A percentile compares a stretch with the other conserved stretches of the same genome.
Conservation (phyloP, 2,329 filamentous ascomycete genomes). For the Cordyceps fumosorosea region DNA sequence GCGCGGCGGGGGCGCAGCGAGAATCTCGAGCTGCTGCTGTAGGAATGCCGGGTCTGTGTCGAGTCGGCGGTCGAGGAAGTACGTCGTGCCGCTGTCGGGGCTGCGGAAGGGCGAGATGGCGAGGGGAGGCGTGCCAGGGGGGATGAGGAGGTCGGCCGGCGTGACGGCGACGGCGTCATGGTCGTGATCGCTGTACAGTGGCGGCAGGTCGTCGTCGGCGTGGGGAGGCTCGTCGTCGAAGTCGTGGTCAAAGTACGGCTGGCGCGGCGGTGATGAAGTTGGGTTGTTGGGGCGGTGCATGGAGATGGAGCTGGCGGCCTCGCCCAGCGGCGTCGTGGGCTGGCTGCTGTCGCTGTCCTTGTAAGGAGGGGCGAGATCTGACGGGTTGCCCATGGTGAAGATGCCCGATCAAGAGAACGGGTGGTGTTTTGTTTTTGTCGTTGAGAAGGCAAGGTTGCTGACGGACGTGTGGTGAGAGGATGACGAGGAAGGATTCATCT, state of each 20-base stretch:
- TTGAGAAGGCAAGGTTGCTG: no score
- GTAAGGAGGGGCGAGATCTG: slow-evolving; percentile 13
- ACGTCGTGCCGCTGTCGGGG: slow-evolving; percentile 29
- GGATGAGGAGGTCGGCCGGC: slow-evolving; percentile 22
- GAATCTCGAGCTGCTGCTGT: slow-evolving; percentile 35
- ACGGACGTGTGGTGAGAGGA: no score
- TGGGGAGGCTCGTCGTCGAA: slow-evolving; percentile 24
- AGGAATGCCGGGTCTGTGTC: slow-evolving; percentile 39
- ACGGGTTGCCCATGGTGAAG: slow-evolving; percentile 21
- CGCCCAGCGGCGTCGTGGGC: slow-evolving; percentile 18
- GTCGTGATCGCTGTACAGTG: slow-evolving; percentile 37
- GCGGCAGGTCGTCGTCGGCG: slow-evolving; percentile 35
- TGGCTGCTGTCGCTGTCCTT: slow-evolving; percentile 13
- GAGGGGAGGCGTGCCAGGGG: slow-evolving; percentile 14
- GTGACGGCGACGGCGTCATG: slow-evolving; percentile 11
- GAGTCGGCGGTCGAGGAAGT: slow-evolving; percentile 39
- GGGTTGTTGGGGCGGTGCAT: slow-evolving; percentile 18
- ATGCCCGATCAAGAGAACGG: neutral
- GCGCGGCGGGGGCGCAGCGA: slow-evolving; percentile 45
- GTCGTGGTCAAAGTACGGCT: slow-evolving; percentile 30
- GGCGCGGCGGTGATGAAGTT: slow-evolving; percentile 18
- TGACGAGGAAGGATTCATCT: no score
- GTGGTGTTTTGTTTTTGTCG: no score
- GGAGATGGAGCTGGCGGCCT: slow-evolving; percentile 23
- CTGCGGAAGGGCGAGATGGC: slow-evolving; percentile 23